Evolutionary conservation across 257 asterid genomes (phyloP), one percentile per base, ranked within the genome.

Genomic region (Nicotiana tabacum): DNA sequence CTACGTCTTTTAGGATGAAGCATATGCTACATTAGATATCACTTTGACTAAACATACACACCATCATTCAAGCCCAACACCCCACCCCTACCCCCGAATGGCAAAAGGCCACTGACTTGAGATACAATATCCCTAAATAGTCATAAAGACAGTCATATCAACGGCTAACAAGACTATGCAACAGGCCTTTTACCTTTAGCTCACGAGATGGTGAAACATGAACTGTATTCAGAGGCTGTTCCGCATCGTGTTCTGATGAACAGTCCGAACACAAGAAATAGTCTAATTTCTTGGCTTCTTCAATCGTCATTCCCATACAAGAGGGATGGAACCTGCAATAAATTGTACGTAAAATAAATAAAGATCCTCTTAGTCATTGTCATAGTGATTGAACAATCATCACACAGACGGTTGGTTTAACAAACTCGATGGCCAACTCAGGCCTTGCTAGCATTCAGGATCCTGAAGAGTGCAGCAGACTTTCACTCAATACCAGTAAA

Each of bases 201-300:
- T 92, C 95, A 68, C 85, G 82, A 80, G 92, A 69, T 39, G 92
- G 87, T 7, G 93, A 92, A 69, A 66, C 90, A 62, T 90, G 94
- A 74, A 88, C 89, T 9, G 93, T 83, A 87, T 89, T 89, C 89
- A 89, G 72, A 78, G 97, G 85, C 87, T 90, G 90, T 83, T 86
- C 91, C 48, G 90, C 82, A 64, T 91, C 98, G 48, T 93, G 97
- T 17, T 93, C 97, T 0, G 95, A 91, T 61, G 95, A 84, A 85
- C 98, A 93, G 77, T 92, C 98, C 39, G 93, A 85, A 87, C 98
- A 93, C 89, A 93, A n/a, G 89, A 92, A 93, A 67, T 85, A 90
- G 10, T 93, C 97, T 89, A 93, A 85, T 78, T 92, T 93, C 87
- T 91, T 93, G 17, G 51, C 51, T 43, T 43, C 48, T 43, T 43